Percentiles rank a stretch among this genome's conserved stretches.
Conservation (phyloP, 306 rosid genomes). For the Begonia masoniana region DNA sequence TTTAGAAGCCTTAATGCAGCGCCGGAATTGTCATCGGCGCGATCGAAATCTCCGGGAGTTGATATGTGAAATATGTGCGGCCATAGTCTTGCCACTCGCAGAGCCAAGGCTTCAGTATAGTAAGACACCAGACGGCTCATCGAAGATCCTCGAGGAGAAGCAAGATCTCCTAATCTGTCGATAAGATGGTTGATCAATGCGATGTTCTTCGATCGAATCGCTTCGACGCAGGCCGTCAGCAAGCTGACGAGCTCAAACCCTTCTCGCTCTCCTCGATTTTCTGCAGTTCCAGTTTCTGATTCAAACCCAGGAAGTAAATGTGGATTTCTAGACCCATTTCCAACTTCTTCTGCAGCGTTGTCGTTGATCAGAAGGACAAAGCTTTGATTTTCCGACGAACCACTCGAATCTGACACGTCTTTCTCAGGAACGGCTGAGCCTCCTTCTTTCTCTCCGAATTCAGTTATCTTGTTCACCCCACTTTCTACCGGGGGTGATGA, state of each 20-base stretch:
- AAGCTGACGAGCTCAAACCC: conserved; percentile 67
- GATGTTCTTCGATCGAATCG: conserved; percentile 57
- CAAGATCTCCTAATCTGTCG: conserved; percentile 65
- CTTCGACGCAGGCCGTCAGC: conserved; percentile 71
- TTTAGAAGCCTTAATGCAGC: conserved; percentile 66
- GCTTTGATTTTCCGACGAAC: conserved; percentile 52
- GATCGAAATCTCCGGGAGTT: conserved; percentile 57
- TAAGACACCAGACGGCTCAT: conserved; percentile 65
- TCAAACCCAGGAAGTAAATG: conserved; percentile 27
- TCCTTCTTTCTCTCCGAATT: conserved; percentile 36
- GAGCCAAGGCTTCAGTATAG: conserved; percentile 77
- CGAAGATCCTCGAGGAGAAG: conserved; percentile 57
- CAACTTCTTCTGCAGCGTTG: conserved; percentile 48
- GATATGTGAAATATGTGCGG: conserved; percentile 69
- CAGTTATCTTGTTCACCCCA: conserved; percentile 50
- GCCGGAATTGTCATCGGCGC: conserved; percentile 57
- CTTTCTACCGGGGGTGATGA: conserved; percentile 37
- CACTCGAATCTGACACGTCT: conserved; percentile 34
- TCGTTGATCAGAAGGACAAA: conserved; percentile 37
- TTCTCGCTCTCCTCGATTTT: conserved; percentile 38
- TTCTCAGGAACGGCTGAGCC: conserved; percentile 33
- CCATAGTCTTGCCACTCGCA: conserved; percentile 74
- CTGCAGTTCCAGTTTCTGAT: conserved; percentile 38
- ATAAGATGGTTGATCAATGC: conserved; percentile 56
- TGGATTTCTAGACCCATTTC: conserved; percentile 52